Evolutionary conservation across 345 rosid species (phyloP).

Genomic region (Aegle marmelos): DNA sequence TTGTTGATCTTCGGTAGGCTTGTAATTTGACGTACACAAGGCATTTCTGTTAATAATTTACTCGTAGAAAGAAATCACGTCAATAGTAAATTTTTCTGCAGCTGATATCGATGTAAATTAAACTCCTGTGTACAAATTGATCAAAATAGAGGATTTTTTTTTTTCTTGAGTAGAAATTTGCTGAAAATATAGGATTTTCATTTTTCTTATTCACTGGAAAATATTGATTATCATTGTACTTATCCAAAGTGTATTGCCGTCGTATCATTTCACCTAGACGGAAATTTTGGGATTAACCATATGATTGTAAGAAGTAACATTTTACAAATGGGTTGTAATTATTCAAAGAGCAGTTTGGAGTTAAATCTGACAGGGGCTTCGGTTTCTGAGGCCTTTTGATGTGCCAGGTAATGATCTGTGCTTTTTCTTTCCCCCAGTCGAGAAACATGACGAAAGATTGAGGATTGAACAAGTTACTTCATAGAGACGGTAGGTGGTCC

Average conservation of each 20-base stretch:
- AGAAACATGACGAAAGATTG: not conserved
- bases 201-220: not conserved
- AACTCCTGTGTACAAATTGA: slow-evolving; percentile 5
- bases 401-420: not conserved
- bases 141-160: not conserved
- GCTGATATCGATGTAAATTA: slow-evolving; percentile 2
- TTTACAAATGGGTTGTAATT: not conserved
- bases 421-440: not conserved
- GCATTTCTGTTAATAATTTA: not conserved
- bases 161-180: not conserved
- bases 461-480: not conserved
- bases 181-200: not conserved
- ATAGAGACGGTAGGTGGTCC: not conserved
- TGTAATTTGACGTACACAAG: not conserved
- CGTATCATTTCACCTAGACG: not conserved
- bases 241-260: not conserved
- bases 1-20: slow-evolving; percentile 82
- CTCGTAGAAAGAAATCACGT: not conserved
- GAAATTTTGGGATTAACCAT: not conserved
- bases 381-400: not conserved
- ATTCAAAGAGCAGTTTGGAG: not conserved
- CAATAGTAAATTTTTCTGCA: not conserved
- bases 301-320: not conserved
- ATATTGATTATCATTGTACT: not conserved
- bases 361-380: not conserved